Percentiles rank a stretch among this genome's conserved stretches.
phyloP scores from a whole-genome alignment of 2,329 filamentous ascomycete species.

The Trichoderma brevicompactum region DNA sequence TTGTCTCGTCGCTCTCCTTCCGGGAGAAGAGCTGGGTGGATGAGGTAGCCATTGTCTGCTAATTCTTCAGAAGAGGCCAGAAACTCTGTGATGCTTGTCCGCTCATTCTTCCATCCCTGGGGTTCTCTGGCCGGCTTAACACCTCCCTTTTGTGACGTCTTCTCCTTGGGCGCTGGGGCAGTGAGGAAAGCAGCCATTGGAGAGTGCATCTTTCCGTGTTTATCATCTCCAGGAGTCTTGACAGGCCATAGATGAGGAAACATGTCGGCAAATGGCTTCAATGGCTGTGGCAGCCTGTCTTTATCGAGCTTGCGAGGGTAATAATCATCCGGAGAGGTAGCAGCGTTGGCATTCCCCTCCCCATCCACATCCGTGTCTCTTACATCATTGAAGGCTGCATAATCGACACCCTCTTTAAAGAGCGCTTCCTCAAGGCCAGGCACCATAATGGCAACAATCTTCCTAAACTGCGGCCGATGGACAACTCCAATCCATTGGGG shows the following conservation, averaged over 20 bases:
- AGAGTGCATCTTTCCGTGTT: conserved; percentile 79
- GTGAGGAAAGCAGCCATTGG: conserved; percentile 84
- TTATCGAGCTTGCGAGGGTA: conserved; percentile 59
- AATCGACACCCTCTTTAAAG: conserved; percentile 69
- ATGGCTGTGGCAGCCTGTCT: conserved; percentile 55
- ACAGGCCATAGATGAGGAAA: conserved; percentile 91
- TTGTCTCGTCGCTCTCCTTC: conserved; percentile 59
- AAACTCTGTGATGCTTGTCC: conserved; percentile 82
- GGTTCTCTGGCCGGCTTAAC: conserved; percentile 66
- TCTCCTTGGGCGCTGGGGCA: conserved; percentile 71
- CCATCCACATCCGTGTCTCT: conserved; percentile 31
- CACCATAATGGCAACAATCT: conserved; percentile 88
- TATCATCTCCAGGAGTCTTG: conserved; percentile 83
- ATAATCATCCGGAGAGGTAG: conserved; percentile 62
- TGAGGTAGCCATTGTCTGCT: conserved; percentile 77
- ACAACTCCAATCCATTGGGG: conserved; percentile 68
- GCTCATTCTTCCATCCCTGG: conserved; percentile 71
- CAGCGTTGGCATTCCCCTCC: conserved; percentile 40
- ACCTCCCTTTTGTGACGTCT: conserved; percentile 58
- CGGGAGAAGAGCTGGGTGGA: conserved; percentile 78
- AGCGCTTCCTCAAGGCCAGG: conserved; percentile 89
- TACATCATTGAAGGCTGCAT: conserved; percentile 50
- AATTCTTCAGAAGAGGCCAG: conserved; percentile 74
- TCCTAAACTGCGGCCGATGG: conserved; percentile 68
- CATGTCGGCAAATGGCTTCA: conserved; percentile 75